Evolutionary conservation across 2,329 filamentous ascomycete species (phyloP).

Genomic region (Ophiostoma populinum): DNA sequence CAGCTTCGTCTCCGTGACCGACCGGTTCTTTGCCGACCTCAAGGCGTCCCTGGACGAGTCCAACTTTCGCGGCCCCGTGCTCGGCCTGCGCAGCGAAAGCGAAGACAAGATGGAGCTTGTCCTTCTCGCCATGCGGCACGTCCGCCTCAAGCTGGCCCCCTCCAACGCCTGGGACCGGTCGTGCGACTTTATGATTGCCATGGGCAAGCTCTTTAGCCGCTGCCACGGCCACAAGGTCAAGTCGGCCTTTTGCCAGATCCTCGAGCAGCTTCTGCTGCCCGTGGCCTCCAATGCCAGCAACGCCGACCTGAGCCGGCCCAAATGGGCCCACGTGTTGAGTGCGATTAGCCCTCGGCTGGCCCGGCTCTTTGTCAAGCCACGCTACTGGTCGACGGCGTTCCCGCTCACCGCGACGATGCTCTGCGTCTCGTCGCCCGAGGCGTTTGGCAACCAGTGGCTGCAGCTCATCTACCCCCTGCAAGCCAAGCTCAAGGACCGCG

Average conservation of each 20-base stretch:
- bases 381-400: slow-evolving; percentile 81
- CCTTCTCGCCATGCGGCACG: slow-evolving; percentile 77
- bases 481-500: slow-evolving; percentile 68
- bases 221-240: slow-evolving; percentile 84
- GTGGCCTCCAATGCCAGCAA: slow-evolving; percentile 65
- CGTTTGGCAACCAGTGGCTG: slow-evolving; percentile 74
- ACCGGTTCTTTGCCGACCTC: slow-evolving; percentile 67
- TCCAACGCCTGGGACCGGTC: slow-evolving; percentile 67
- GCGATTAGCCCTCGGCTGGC: slow-evolving; percentile 61
- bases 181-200: slow-evolving; percentile 70
- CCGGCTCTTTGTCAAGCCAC: slow-evolving; percentile 77
- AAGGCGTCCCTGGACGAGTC: slow-evolving; percentile 63
- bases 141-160: slow-evolving; percentile 59
- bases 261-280: slow-evolving; percentile 72
- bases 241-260: slow-evolving; percentile 81
- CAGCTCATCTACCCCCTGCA: slow-evolving; percentile 63
- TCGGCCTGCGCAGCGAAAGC: slow-evolving; percentile 39
- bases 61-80: slow-evolving; percentile 46
- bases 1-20: slow-evolving; percentile 71
- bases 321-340: slow-evolving; percentile 74
- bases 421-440: slow-evolving; percentile 73
- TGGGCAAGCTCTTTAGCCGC: slow-evolving; percentile 68
- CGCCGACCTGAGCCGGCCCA: slow-evolving; percentile 60
- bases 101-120: slow-evolving; percentile 78
- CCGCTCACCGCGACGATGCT: slow-evolving; percentile 74